phyloP scores from a whole-genome alignment of 108 stramenopile genomes.

The Cyclotella kingstonii region DNA sequence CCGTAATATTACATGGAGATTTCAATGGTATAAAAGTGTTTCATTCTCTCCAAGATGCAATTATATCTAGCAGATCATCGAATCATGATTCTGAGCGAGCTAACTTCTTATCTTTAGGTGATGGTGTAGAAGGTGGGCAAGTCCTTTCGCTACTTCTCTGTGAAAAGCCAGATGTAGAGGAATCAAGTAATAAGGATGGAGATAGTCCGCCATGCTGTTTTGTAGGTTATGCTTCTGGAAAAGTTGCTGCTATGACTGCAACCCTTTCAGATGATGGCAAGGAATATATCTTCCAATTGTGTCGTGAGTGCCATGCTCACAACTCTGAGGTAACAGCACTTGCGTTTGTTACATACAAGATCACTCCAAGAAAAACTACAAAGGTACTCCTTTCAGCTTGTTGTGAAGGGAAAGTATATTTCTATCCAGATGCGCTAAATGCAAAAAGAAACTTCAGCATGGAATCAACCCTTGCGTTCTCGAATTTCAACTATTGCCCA shows the following conservation, averaged over 20 bases:
- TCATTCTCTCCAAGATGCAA: conserved; percentile 6
- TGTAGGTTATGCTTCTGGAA: neutral
- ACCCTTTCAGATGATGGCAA: neutral
- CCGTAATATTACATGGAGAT: conserved; percentile 29
- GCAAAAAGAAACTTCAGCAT: neutral
- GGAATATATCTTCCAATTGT: neutral
- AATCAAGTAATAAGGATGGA: no score
- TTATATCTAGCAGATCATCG: neutral
- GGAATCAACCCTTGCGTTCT: neutral
- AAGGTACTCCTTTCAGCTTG: neutral
- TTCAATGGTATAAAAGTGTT: conserved; percentile 34
- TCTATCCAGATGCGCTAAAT: neutral
- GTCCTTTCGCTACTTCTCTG: conserved; percentile 34
- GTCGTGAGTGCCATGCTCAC: neutral
- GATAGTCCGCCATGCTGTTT: neutral
- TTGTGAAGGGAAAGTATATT: conserved; percentile 1
- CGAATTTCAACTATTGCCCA: neutral
- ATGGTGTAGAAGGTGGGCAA: conserved; percentile 30
- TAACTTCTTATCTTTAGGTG: conserved; percentile 5
- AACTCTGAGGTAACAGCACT: conserved; percentile 1
- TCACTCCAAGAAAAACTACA: neutral
- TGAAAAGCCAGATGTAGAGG: neutral
- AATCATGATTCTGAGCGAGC: neutral
- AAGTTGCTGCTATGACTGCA: neutral
- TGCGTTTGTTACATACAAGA: neutral